A percentile compares a stretch with the other conserved stretches of the same genome.
Conservation (phyloP, 805 yeast species). For the Debaryomyces castellii region DNA sequence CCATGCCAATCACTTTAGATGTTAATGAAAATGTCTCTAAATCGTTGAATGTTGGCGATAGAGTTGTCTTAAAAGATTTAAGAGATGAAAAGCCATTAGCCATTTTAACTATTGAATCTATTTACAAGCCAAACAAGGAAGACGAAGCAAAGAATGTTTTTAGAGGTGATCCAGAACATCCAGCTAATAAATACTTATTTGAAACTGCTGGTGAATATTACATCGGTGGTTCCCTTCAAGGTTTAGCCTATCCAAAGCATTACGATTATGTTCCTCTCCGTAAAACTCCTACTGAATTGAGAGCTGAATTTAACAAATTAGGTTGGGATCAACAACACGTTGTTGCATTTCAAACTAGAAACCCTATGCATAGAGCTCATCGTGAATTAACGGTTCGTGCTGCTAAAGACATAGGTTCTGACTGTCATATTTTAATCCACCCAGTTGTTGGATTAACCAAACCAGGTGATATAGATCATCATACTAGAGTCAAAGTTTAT, state of each 20-base stretch:
- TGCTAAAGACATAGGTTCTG: slow-evolving; percentile 87
- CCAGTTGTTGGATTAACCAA: slow-evolving; percentile 97
- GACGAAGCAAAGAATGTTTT: slow-evolving; percentile 83
- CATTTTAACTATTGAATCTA: slow-evolving; percentile 73
- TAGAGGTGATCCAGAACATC: slow-evolving; percentile 97
- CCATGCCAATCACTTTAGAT: slow-evolving; percentile 91
- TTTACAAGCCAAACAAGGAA: slow-evolving; percentile 78
- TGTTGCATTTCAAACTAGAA: slow-evolving; percentile 97
- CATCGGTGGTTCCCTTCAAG: slow-evolving; percentile 86
- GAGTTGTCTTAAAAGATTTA: slow-evolving; percentile 75
- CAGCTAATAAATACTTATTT: slow-evolving; percentile 75
- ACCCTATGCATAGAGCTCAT: slow-evolving; percentile 99
- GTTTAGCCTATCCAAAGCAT: slow-evolving; percentile 79
- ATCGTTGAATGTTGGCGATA: slow-evolving; percentile 51
- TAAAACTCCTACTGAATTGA: slow-evolving; percentile 86
- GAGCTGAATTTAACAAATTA: slow-evolving; percentile 76
- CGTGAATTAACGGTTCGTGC: slow-evolving; percentile 95
- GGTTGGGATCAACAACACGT: slow-evolving; percentile 75
- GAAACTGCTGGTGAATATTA: slow-evolving; percentile 79
- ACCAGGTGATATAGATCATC: slow-evolving; percentile 98
- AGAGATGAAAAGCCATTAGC: slow-evolving; percentile 80
- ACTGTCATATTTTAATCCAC: slow-evolving; percentile 75
- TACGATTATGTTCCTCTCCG: slow-evolving; percentile 87
- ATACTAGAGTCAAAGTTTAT: slow-evolving; percentile 94
- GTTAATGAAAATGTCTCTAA: slow-evolving; percentile 50